Evolutionary conservation across 768 basidiomycete genomes (phyloP), one percentile per base, ranked within the genome.

Genomic region (Mycena pura): DNA sequence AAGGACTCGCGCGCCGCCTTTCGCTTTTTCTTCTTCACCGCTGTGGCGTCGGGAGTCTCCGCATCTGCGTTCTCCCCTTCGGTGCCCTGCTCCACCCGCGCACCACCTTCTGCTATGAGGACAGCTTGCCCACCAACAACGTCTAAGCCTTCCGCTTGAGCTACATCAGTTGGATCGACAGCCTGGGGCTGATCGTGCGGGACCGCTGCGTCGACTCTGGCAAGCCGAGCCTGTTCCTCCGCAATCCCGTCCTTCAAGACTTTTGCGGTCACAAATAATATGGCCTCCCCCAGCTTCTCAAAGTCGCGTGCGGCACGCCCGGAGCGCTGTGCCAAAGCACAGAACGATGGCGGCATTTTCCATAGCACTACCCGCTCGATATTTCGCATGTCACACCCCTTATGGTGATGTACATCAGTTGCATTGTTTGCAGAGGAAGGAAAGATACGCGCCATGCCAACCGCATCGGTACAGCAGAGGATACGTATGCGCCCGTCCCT

Each of bases 391-490:
- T 63, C 47, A 43, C 46, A 60, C 2, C 62, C 62, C 62, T 63
- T 17, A n/a, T n/a, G n/a, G n/a, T 36, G 34, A 28, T 7, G n/a
- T 10, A 47, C 17, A 17, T 36, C 3, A 48, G 45, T n/a, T n/a
- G n/a, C 41, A 46, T 15, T 3, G 11, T 10, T 21, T 24, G 6
- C 11, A 24, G 27, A 29, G 14, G 19, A 9, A n/a, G 8, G 9
- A 19, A n/a, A 17, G 9, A 36, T 21, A 55, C 69, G 49, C 22
- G 71, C 72, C 72, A 73, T 72, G 36, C 72, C 71, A 7, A 68
- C 36, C 2, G 71, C 71, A 21, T 69, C 64, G 6, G 71, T 73
- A 39, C 65, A 67, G 25, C 60, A 54, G 11, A 67, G 27, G 47
- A 70, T 63, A 4, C 68, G 67, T 7, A 70, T 27, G 6, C 27